Evolutionary conservation across 495 filamentous ascomycete species (phyloP), one percentile per base, ranked within the genome.

Genomic region (Penicillium macrosclerotiorum): DNA sequence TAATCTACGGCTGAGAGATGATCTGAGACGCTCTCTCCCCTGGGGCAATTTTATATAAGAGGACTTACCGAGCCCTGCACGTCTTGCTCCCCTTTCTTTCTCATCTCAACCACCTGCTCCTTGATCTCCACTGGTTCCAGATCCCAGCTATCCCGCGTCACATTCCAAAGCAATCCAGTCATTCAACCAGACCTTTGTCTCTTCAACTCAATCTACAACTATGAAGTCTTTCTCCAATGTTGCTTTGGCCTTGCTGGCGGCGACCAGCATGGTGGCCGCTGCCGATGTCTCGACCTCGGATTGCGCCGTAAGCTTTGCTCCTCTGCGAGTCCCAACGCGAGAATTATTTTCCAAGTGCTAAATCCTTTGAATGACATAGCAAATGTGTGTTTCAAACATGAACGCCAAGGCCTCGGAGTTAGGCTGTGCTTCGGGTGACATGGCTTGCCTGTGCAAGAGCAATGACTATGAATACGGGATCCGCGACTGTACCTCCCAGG

Each of bases 341-440:
- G n/a, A n/a, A n/a, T n/a, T n/a, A n/a, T n/a, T n/a, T n/a, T n/a
- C n/a, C n/a, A 1, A 8, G 8, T 54, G 37, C 45, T 56, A 37
- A 68, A 16, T 47, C 39, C 22, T 25, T 1, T 3, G 29, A 19
- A 12, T 12, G 11, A 29, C 9, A 33, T 51, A 92, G 88, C 68
- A 78, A 71, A 81, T 71, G 52, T 93, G 89, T 60, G 69, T 86
- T 57, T 72, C 48, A 68, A 87, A 85, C 76, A 90, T 93, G 86
- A 68, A 84, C 49, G 64, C 45, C 45, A 72, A 81, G 71, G 81
- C 84, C 42, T 47, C 53, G 8, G 54, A 68, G 6, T 74, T 90
- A 45, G 79, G 79, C 38, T 95, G 89, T 69, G 20, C 47, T 1
- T 24, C 54, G 11, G 67, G 68, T 42, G 78, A 90, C 63, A 42